phyloP scores from a whole-genome alignment of 2,329 filamentous ascomycete genomes.

The Fonsecaea multimorphosa region DNA sequence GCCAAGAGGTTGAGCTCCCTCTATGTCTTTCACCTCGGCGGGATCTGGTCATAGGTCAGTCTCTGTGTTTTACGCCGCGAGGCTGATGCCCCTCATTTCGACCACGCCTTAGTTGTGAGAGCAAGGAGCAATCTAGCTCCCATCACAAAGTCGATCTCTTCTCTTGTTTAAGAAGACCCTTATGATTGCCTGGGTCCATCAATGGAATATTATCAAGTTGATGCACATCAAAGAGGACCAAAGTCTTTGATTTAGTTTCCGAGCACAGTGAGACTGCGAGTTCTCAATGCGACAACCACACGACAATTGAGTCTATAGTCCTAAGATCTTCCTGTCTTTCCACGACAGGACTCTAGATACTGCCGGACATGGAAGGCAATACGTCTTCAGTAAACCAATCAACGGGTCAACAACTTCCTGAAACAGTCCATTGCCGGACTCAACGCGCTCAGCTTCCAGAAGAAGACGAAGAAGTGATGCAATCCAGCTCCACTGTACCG shows the following conservation, averaged over 20 bases:
- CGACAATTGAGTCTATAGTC: background rate
- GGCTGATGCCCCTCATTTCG: conserved; percentile 11
- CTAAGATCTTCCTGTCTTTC: background rate
- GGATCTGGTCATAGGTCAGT: background rate
- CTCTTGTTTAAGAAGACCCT: too few relatives aligned
- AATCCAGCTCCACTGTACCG: background rate
- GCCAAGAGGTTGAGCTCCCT: background rate
- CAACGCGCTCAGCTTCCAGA: background rate
- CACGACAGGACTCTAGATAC: background rate
- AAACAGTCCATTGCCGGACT: background rate
- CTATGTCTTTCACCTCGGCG: too few relatives aligned
- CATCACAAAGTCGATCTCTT: background rate
- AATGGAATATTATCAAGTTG: background rate
- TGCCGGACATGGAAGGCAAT: background rate
- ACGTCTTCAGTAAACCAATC: background rate
- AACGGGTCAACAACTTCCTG: background rate
- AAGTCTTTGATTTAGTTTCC: background rate
- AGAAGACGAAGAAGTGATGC: background rate
- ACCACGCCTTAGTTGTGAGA: background rate
- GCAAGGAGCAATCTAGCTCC: background rate
- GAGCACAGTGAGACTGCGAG: background rate
- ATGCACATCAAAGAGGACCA: background rate
- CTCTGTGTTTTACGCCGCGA: background rate
- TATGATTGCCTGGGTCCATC: background rate
- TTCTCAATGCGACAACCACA: background rate